A percentile compares a stretch with the other conserved stretches of the same genome.
These are phyloP conservation scores for Obelidium mucronatum DNA, from an alignment of 192 early-diverging fungal genomes.

Conservation along the genomic window DNA sequence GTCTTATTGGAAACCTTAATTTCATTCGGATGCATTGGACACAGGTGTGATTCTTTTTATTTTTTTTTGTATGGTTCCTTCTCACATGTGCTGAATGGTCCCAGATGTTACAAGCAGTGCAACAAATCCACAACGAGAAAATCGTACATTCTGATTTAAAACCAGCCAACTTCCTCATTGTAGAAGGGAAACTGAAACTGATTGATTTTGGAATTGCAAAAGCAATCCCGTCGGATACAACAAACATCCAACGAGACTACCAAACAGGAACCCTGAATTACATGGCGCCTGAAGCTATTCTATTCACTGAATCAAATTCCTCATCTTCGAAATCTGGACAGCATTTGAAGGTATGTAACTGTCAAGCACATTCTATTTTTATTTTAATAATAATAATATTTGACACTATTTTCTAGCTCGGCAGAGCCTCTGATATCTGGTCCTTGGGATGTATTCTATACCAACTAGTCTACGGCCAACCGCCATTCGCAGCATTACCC, in stretches of 20 bases:
- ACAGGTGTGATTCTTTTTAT: too few species aligned
- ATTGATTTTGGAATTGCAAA: conserved; percentile 99
- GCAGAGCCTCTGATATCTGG: conserved; percentile 87
- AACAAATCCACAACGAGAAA: conserved; percentile 83
- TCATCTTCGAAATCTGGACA: conserved; percentile 1
- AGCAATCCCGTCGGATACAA: conserved; percentile 89
- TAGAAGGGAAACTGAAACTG: conserved; percentile 84
- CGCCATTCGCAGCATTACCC: conserved; percentile 82
- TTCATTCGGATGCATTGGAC: conserved; percentile 87
- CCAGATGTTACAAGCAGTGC: conserved; percentile 90
- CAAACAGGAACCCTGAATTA: conserved; percentile 94
- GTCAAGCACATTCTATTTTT: background rate
- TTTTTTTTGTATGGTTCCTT: background rate
- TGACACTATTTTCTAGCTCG: conserved; percentile 59
- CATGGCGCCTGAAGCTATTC: conserved; percentile 93
- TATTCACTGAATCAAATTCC: conserved; percentile 39
- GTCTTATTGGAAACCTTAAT: conserved; percentile 68
- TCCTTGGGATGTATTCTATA: conserved; percentile 93
- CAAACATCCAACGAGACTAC: conserved; percentile 87
- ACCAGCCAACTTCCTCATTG: conserved; percentile 94
- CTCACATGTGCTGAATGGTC: background rate
- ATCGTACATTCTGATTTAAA: conserved; percentile 96
- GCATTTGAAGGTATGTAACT: conserved; percentile 38
- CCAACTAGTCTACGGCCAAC: conserved; percentile 84
- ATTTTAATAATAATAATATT: background rate